A percentile compares a stretch with the other conserved stretches of the same genome.
phyloP scores from a whole-genome alignment of 2,329 filamentous ascomycete genomes.

The Leptographium wingfieldii region DNA sequence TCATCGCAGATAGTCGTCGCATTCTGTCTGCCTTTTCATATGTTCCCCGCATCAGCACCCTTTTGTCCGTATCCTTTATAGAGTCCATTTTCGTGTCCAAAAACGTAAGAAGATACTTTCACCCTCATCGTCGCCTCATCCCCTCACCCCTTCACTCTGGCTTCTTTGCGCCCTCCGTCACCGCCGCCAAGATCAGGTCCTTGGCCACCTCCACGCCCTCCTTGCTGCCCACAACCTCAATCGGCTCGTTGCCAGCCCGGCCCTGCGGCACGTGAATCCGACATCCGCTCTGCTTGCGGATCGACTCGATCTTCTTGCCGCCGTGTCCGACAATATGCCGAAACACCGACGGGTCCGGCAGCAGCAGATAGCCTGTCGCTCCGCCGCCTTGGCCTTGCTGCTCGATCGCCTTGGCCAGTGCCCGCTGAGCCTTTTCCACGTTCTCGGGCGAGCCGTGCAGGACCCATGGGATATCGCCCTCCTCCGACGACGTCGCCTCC shows the following conservation, averaged over 20 bases:
- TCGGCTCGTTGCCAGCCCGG: slow-evolving; percentile 52
- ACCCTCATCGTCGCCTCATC: not conserved
- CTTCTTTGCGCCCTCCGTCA: slow-evolving; percentile 41
- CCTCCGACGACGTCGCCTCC: slow-evolving; percentile 36
- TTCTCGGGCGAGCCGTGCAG: slow-evolving; percentile 68
- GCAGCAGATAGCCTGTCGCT: slow-evolving; percentile 72
- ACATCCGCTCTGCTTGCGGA: slow-evolving; percentile 84
- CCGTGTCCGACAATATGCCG: slow-evolving; percentile 80
- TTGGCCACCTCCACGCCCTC: slow-evolving; percentile 78
- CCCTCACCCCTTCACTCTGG: not conserved
- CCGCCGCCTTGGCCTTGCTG: slow-evolving; percentile 59
- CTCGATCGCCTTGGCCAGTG: slow-evolving; percentile 56
- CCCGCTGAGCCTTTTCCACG: slow-evolving; percentile 67
- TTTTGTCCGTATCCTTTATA: not conserved
- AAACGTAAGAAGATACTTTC: not conserved
- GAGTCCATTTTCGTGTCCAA: slow-evolving; percentile 1
- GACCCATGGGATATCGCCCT: slow-evolving; percentile 77
- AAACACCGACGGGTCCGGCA: slow-evolving; percentile 83
- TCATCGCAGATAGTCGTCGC: not conserved
- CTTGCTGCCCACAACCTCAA: slow-evolving; percentile 71
- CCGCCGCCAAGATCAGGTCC: slow-evolving; percentile 76
- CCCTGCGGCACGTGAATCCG: slow-evolving; percentile 83
- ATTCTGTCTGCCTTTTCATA: not conserved
- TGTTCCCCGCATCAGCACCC: not conserved
- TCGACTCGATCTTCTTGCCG: slow-evolving; percentile 83